Conservation (phyloP, 345 rosid species). For the Salix purpurea region DNA sequence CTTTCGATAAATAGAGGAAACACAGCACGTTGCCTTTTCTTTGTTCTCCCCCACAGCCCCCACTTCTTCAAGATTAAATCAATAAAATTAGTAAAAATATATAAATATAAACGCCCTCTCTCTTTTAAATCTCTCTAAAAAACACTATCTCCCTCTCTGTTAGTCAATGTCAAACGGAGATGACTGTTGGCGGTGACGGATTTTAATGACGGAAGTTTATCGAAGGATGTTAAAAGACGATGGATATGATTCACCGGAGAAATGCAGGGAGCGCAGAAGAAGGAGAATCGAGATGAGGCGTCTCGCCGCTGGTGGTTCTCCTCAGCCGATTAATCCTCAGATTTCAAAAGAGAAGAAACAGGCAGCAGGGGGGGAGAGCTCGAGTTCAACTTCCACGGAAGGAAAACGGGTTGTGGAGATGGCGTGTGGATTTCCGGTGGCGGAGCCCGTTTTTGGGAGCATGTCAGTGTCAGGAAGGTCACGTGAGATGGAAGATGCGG, state of each 20-base stretch:
- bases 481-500: constrained; percentile 62
- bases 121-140: background rate
- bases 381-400: constrained; percentile 2
- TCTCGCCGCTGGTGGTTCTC: constrained; percentile 20
- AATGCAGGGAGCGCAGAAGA: constrained; percentile 54
- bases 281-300: constrained; percentile 58
- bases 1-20: constrained; percentile 11
- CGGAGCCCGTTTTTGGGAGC: constrained; percentile 43
- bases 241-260: constrained; percentile 37
- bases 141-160: background rate
- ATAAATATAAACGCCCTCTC: background rate
- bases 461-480: constrained; percentile 56
- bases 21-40: constrained; percentile 26
- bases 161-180: background rate
- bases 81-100: background rate
- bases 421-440: background rate
- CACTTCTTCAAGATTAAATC: background rate
- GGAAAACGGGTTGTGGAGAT: constrained; percentile 30
- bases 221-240: constrained; percentile 27
- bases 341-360: background rate
- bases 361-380: constrained; percentile 7
- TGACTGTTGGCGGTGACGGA: background rate
- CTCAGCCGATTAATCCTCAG: background rate
- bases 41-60: constrained; percentile 1
- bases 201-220: constrained; percentile 13